Conservation (phyloP, 768 basidiomycete species). For the Mycena leptocephala region DNA sequence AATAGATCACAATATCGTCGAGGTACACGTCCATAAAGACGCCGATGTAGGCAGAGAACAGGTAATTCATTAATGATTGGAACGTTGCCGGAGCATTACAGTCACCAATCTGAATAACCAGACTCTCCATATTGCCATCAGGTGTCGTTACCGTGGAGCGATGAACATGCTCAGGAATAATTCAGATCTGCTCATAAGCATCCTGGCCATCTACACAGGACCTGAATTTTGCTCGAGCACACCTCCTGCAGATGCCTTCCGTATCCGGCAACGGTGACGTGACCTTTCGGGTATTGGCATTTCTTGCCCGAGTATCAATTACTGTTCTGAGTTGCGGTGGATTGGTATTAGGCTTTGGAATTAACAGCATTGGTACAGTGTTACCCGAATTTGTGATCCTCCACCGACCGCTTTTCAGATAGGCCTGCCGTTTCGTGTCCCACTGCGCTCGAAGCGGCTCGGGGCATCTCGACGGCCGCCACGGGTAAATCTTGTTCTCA, state of each 20-base stretch:
- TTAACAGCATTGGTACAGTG: constrained; percentile 5
- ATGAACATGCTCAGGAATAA: constrained; percentile 43
- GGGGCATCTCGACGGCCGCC: constrained; percentile 42
- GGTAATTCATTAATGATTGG: constrained; percentile 59
- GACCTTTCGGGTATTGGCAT: neutral
- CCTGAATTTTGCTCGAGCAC: neutral
- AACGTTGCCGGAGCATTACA: constrained; percentile 50
- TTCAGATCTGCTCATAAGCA: constrained; percentile 59
- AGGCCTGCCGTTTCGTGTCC: neutral
- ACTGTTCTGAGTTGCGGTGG: neutral
- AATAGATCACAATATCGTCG: constrained; percentile 60
- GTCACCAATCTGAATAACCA: constrained; percentile 49
- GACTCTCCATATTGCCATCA: constrained; percentile 52
- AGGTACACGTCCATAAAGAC: constrained; percentile 46
- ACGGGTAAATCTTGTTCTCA: constrained; percentile 39
- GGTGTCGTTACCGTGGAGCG: constrained; percentile 45
- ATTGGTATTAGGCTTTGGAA: neutral
- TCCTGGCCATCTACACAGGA: constrained; percentile 46
- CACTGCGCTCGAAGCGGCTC: constrained; percentile 25
- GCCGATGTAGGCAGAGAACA: constrained; percentile 51
- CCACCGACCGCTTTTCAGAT: constrained; percentile 2
- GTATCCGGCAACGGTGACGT: neutral
- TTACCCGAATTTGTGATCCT: neutral
- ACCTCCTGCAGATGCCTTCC: neutral
- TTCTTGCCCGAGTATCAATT: neutral